Base-by-base conservation (phyloP, 495 filamentous ascomycete species). In the Penicillium ucsense region DNA sequence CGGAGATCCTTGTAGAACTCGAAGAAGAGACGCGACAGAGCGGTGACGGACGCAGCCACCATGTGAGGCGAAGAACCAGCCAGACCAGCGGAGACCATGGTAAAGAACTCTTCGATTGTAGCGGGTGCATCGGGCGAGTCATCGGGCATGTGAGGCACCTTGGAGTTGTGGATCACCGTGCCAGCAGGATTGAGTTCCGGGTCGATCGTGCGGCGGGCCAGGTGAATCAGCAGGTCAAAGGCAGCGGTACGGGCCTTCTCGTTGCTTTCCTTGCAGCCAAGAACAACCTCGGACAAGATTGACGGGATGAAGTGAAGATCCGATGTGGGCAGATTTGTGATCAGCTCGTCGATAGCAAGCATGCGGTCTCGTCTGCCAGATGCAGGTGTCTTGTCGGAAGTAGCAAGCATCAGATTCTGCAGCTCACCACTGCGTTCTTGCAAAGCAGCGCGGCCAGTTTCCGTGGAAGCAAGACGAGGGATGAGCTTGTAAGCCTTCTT, bases 401-500 rank as follows among this genome's bases (percentile, higher is more conserved):
- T 88, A 2, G 75, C 68, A 8, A 97, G 73, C 12, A 98, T 73
- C 8, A 97, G 71, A 5, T 76, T 67, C 65, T 95, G 89, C 10
- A 97, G 72, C 57, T 95, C 89, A 0, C 58, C 53, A 49, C 77
- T 84, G 45, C 88, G 82, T 50, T 86, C 80, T 51, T 75, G 54
- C 5, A 98, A 75, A 9, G 89, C 88, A 4, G 68, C 67, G 33
- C 72, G 73, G 10, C 94, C 94, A 30, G 68, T 74, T n/a, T 81
- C 75, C 5, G 89, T 90, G 31, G 85, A 81, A 3, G 86, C 84
- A 38, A 98, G 77, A 31, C 91, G 81, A 6, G 92, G 91, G 45
- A 98, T 88, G 41, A 98, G 74, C 66, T 97, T 96, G 74, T 97
- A 98, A 3, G 92, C 91, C 68, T 98, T 98, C 79, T 98, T 98